phyloP scores from a whole-genome alignment of 1,284 basidiomycete genomes.

The Phaffia rhodozyma region DNA sequence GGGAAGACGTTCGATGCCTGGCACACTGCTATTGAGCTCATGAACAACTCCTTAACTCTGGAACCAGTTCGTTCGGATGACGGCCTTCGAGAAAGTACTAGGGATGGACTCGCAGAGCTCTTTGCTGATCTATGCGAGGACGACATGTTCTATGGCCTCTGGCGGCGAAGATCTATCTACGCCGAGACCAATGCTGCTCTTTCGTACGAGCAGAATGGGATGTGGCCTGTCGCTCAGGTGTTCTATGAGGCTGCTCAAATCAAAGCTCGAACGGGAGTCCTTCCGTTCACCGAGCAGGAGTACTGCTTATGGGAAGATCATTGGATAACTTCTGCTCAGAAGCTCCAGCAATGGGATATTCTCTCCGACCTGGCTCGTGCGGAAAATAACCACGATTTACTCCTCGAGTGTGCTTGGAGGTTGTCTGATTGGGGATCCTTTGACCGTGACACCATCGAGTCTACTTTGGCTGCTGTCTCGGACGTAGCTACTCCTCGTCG shows the following conservation, averaged over 20 bases:
- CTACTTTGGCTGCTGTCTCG: slow-evolving; percentile 67
- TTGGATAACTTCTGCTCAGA: slow-evolving; percentile 92
- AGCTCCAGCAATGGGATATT: slow-evolving; percentile 96
- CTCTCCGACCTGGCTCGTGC: slow-evolving; percentile 82
- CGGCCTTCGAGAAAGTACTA: slow-evolving; percentile 67
- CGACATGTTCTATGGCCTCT: slow-evolving; percentile 94
- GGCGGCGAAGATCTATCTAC: slow-evolving; percentile 78
- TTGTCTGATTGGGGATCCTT: slow-evolving; percentile 72
- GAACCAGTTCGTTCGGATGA: slow-evolving; percentile 72
- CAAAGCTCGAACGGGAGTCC: slow-evolving; percentile 66
- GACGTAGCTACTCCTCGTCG: slow-evolving; percentile 85
- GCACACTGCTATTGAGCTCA: slow-evolving; percentile 80
- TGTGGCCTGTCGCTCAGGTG: slow-evolving; percentile 87
- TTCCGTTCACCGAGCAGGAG: slow-evolving; percentile 90
- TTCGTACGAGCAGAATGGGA: slow-evolving; percentile 90
- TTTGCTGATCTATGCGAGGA: slow-evolving; percentile 94
- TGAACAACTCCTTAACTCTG: slow-evolving; percentile 53
- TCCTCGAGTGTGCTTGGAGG: slow-evolving; percentile 93
- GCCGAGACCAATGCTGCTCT: slow-evolving; percentile 85
- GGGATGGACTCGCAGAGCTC: slow-evolving; percentile 85
- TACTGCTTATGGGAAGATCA: slow-evolving; percentile 99
- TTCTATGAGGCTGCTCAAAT: slow-evolving; percentile 86
- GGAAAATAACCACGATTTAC: slow-evolving; percentile 83
- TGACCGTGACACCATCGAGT: slow-evolving; percentile 63
- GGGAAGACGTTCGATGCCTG: slow-evolving; percentile 94